phyloP scores from a whole-genome alignment of 2,329 filamentous ascomycete species.

The Xylaria sp. region DNA sequence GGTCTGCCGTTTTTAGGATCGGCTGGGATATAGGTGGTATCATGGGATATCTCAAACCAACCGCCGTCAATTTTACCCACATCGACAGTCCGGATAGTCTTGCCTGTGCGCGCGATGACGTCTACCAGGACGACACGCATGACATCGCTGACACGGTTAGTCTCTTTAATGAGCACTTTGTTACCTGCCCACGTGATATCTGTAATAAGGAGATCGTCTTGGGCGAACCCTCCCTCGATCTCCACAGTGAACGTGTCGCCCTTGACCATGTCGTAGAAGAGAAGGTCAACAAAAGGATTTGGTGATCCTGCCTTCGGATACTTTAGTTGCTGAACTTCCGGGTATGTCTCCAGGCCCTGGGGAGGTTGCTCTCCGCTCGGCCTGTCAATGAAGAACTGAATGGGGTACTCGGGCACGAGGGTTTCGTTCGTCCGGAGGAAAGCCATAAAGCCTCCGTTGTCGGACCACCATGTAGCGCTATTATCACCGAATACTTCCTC shows the following conservation, averaged over 20 bases:
- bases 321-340: constrained; percentile 91
- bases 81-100: constrained; percentile 82
- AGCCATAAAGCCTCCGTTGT: constrained; percentile 87
- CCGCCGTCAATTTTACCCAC: constrained; percentile 89
- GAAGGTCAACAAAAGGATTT: constrained; percentile 88
- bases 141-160: constrained; percentile 93
- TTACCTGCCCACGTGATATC: constrained; percentile 91
- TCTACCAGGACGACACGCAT: constrained; percentile 89
- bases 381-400: constrained; percentile 91
- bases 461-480: constrained; percentile 94
- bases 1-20: constrained; percentile 79
- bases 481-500: constrained; percentile 82
- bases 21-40: constrained; percentile 86
- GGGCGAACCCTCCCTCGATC: constrained; percentile 79
- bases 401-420: constrained; percentile 87
- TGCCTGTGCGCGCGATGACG: constrained; percentile 76
- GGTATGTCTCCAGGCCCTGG: constrained; percentile 85
- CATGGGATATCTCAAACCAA: constrained; percentile 95
- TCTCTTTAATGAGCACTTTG: constrained; percentile 88
- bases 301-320: constrained; percentile 96
- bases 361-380: constrained; percentile 78
- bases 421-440: constrained; percentile 96
- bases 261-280: constrained; percentile 87
- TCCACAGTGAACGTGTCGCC: constrained; percentile 83
- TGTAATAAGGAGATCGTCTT: constrained; percentile 89